Conservation (phyloP, 352 stramenopile species). For the Globisporangium nunn region DNA sequence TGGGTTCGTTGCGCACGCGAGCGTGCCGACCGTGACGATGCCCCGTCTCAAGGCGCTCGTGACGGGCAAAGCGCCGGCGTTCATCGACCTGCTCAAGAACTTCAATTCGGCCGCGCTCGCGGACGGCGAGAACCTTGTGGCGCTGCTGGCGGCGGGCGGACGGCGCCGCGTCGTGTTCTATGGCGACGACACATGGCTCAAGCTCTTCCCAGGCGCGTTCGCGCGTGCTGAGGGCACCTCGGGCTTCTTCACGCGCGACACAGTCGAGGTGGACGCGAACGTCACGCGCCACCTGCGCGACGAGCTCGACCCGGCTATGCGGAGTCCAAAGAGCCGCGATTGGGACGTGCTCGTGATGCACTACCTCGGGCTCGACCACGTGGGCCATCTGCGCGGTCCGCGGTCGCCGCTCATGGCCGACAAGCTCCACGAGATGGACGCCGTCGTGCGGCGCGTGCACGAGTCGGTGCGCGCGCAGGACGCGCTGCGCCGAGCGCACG, state of each 20-base stretch:
- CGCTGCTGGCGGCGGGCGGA: constrained; percentile 34
- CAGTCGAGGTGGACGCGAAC: constrained; percentile 80
- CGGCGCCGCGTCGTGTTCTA: constrained; percentile 74
- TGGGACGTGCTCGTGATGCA: constrained; percentile 86
- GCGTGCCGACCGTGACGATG: constrained; percentile 87
- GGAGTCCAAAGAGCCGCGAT: constrained; percentile 50
- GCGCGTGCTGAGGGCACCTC: constrained; percentile 70
- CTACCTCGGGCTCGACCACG: constrained; percentile 84
- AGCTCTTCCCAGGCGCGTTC: constrained; percentile 75
- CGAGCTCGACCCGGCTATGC: constrained; percentile 76
- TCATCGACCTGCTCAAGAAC: constrained; percentile 90
- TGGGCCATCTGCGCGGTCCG: constrained; percentile 76
- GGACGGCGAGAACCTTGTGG: constrained; percentile 61
- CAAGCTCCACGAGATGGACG: constrained; percentile 85
- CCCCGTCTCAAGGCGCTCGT: constrained; percentile 82
- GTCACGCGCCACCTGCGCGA: constrained; percentile 78
- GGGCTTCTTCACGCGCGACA: constrained; percentile 86
- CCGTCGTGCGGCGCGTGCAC: constrained; percentile 49
- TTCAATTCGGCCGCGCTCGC: constrained; percentile 82
- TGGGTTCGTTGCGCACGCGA: constrained; percentile 73
- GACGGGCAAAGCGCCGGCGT: constrained; percentile 76
- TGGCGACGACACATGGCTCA: constrained; percentile 88
- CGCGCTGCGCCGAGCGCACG: constrained; percentile 13
- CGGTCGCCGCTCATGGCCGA: constrained; percentile 66
- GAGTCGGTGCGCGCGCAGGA: constrained; percentile 59